Evolutionary conservation across 169 alveolate species (phyloP).

Genomic region (Condylostoma magnum): DNA sequence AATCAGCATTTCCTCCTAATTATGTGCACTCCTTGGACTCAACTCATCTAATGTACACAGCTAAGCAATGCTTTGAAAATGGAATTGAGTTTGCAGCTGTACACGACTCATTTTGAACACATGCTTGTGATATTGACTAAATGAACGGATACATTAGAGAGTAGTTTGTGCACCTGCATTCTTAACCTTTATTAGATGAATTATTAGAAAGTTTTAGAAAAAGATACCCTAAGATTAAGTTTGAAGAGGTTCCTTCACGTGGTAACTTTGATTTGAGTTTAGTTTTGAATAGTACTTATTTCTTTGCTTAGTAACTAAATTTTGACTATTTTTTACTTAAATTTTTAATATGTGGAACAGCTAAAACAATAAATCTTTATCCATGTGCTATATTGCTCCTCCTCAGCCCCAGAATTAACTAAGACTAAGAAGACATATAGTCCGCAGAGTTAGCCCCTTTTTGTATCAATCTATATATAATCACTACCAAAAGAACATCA

Average conservation of each 20-base stretch:
- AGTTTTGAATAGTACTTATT: slow-evolving; percentile 56
- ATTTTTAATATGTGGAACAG: too few relatives aligned
- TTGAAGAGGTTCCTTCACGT: slow-evolving; percentile 65
- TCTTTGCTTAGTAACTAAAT: slow-evolving; percentile 60
- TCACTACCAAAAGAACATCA: too few relatives aligned
- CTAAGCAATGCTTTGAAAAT: slow-evolving; percentile 76
- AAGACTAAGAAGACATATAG: too few relatives aligned
- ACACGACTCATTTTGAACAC: slow-evolving; percentile 97
- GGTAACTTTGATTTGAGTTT: slow-evolving; percentile 63
- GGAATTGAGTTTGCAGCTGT: slow-evolving; percentile 93
- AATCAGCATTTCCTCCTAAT: slow-evolving; percentile 96
- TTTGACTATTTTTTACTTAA: too few relatives aligned
- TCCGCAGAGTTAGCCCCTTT: too few relatives aligned
- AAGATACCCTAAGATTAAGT: slow-evolving; percentile 68
- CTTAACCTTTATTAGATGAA: slow-evolving; percentile 87
- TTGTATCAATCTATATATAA: too few relatives aligned
- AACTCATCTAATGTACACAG: slow-evolving; percentile 95
- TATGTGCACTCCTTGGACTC: slow-evolving; percentile 95
- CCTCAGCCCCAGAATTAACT: too few relatives aligned
- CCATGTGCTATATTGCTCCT: too few relatives aligned
- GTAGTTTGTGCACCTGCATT: slow-evolving; percentile 86
- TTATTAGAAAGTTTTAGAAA: slow-evolving; percentile 70
- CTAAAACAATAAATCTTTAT: too few relatives aligned
- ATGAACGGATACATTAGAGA: slow-evolving; percentile 86
- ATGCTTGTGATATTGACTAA: slow-evolving; percentile 90